These are phyloP conservation scores for Rhizoctonia solani DNA, from an alignment of 1,284 basidiomycete species.

Conservation along the genomic window DNA sequence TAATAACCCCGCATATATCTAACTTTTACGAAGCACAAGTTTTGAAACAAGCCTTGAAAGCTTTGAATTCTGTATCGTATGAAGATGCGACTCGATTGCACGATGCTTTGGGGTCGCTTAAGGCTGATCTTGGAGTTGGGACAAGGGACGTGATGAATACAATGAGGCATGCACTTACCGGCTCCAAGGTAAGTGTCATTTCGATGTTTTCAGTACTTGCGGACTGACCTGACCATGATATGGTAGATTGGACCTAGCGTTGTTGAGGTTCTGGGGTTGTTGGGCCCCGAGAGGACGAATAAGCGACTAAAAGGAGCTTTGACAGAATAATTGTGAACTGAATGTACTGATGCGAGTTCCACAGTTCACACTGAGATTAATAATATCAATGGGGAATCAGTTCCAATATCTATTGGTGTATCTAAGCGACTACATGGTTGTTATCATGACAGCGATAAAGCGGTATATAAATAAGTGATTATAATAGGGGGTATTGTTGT, in stretches of 20 bases:
- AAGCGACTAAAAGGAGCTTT: slow-evolving; percentile 43
- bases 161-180: slow-evolving; percentile 76
- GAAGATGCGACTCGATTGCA: slow-evolving; percentile 3
- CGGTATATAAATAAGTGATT: too few species aligned
- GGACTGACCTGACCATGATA: neutral
- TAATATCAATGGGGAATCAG: too few species aligned
- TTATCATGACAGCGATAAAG: too few species aligned
- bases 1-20: slow-evolving; percentile 36
- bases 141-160: slow-evolving; percentile 68
- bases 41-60: slow-evolving; percentile 31
- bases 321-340: neutral
- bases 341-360: neutral
- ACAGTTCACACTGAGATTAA: neutral
- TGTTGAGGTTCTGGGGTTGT: slow-evolving; percentile 51
- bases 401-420: too few species aligned
- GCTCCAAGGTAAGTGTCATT: slow-evolving; percentile 65
- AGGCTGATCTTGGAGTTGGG: slow-evolving; percentile 49
- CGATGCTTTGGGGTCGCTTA: slow-evolving; percentile 38
- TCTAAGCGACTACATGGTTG: too few species aligned
- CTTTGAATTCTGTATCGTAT: neutral
- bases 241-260: slow-evolving; percentile 55
- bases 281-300: slow-evolving; percentile 49
- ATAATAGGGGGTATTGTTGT: too few species aligned
- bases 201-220: neutral
- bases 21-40: slow-evolving; percentile 35